Percentiles rank a stretch among this genome's conserved stretches.
These are phyloP conservation scores for Lentinula sp. DNA, from an alignment of 768 basidiomycete genomes.

Conservation along the genomic window DNA sequence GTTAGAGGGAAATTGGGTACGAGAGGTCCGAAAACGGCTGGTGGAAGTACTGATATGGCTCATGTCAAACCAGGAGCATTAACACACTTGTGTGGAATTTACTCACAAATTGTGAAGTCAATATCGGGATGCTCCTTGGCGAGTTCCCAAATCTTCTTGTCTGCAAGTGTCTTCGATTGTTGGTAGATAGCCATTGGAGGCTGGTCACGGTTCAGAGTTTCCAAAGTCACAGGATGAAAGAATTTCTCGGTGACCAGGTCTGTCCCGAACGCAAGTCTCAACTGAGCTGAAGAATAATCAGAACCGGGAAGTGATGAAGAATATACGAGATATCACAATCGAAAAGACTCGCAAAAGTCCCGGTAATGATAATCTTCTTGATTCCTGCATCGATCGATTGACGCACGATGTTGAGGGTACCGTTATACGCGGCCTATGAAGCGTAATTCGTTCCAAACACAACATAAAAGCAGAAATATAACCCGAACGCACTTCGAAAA, in stretches of 20 bases:
- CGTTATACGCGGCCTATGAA: conserved; percentile 17
- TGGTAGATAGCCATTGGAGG: conserved; percentile 3
- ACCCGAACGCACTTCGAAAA: background rate
- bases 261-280: background rate
- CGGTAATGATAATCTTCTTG: conserved; percentile 16
- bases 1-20: conserved; percentile 8
- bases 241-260: background rate
- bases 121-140: conserved; percentile 10
- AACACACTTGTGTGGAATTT: background rate
- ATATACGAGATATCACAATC: background rate
- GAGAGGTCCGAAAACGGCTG: conserved; percentile 16
- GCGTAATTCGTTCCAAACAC: background rate
- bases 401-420: conserved; percentile 19
- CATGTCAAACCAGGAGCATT: background rate
- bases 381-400: conserved; percentile 17
- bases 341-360: conserved; percentile 14
- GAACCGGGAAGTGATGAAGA: background rate
- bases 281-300: background rate
- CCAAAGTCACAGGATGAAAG: conserved; percentile 5
- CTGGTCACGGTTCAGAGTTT: conserved; percentile 8
- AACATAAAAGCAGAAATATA: background rate
- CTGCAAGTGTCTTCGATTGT: conserved; percentile 9
- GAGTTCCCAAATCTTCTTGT: conserved; percentile 11
- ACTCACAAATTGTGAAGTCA: conserved; percentile 12
- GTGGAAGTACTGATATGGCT: conserved; percentile 10